Percentiles rank a stretch among this genome's conserved stretches.
Evolutionary conservation across 306 rosid genomes (phyloP).

Genomic region (Quercus parvula): DNA sequence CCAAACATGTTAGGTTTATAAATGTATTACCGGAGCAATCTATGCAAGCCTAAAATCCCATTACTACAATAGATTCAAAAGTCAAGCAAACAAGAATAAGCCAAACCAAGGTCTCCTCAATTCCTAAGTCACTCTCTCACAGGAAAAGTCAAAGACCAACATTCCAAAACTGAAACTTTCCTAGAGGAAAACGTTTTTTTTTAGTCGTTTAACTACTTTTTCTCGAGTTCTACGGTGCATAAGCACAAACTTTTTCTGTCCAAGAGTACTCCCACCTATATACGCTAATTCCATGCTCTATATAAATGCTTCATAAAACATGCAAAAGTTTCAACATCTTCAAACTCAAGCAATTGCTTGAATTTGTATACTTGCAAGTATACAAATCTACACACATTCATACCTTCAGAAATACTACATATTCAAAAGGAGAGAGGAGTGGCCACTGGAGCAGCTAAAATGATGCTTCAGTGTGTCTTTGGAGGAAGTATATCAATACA

Average conservation of each 20-base stretch:
- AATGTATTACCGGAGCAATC: neutral
- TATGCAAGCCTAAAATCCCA: neutral
- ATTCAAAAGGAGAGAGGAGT: conserved; percentile 12
- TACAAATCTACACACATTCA: too few relatives aligned
- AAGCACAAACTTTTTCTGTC: neutral
- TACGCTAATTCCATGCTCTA: neutral
- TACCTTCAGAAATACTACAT: too few relatives aligned
- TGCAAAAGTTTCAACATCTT: neutral
- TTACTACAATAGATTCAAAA: neutral
- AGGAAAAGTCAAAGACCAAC: neutral
- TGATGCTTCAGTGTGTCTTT: conserved; percentile 42
- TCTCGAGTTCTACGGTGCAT: neutral
- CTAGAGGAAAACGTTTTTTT: conserved; percentile 1
- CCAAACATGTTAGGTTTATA: neutral
- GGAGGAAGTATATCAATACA: conserved; percentile 52
- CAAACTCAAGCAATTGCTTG: neutral
- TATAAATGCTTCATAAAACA: neutral
- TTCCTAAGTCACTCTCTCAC: neutral
- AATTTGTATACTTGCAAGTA: neutral
- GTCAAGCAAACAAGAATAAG: neutral
- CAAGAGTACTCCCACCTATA: neutral
- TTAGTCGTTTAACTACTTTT: neutral
- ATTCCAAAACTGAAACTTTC: neutral
- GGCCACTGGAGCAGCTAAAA: conserved; percentile 24
- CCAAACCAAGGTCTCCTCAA: neutral